phyloP scores from a whole-genome alignment of 2,329 filamentous ascomycete species.

The Curvularia verruculosa region DNA sequence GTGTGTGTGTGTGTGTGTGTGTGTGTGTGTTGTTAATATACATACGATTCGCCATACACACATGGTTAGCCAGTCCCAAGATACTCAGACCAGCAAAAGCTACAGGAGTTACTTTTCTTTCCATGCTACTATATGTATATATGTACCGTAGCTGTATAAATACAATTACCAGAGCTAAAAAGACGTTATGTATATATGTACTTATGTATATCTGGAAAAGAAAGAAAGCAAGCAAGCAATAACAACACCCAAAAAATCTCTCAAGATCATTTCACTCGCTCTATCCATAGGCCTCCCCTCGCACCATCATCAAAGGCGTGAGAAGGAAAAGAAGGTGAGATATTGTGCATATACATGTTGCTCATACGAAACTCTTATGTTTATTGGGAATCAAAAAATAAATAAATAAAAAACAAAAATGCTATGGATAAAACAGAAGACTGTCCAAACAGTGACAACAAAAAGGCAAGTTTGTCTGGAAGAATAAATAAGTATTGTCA shows the following conservation, averaged over 20 bases:
- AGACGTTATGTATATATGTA: background rate
- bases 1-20: no score
- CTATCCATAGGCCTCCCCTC: background rate
- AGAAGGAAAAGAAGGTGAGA: background rate
- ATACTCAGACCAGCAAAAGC: background rate
- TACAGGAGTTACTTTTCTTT: background rate
- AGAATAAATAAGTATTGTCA: background rate
- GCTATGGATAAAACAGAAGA: background rate
- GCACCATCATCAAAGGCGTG: background rate
- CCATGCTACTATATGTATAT: background rate
- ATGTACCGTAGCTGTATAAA: background rate
- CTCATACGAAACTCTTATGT: background rate
- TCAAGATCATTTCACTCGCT: background rate
- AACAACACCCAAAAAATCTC: background rate
- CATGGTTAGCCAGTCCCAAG: no score
- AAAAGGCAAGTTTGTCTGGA: background rate
- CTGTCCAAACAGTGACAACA: background rate
- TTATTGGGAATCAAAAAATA: background rate
- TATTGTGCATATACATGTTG: background rate
- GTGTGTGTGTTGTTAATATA: no score
- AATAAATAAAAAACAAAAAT: background rate
- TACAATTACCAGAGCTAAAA: background rate
- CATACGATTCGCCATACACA: no score
- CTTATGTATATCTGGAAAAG: background rate
- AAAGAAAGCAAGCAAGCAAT: no score